Evolutionary conservation across 208 protist genomes (phyloP), one percentile per base, ranked within the genome.

Genomic region (Acanthamoeba sp.): DNA sequence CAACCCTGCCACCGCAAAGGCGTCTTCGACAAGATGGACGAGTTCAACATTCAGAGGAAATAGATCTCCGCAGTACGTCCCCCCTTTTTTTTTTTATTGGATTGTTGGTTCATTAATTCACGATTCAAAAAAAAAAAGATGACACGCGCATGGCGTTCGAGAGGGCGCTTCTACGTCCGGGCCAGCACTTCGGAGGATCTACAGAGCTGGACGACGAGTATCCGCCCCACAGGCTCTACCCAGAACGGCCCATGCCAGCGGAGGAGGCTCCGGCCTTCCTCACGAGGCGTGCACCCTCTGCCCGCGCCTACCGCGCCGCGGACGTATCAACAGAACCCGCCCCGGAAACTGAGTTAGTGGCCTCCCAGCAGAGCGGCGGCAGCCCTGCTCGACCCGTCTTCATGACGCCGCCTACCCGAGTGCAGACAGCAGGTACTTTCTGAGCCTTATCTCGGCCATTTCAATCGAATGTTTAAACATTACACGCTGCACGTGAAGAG

Each of bases 21-120:
- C 27, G 24, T 9, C 27, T 88, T 22, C 16, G 78, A 34, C 45
- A 62, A 16, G 78, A 88, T 22, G 78, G 78, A 22, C 78, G 78
- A 3, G 78, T 88, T 16, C 78, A 88, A 34, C 78, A 88, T 59
- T 88, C 78, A 2, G 78, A 88, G 24, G 78, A 88, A 62, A 88
- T 88, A 20, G 78, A 88, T 27, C 78, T 88, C 29, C 78, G 78
- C 48, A 88, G 78, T 88, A 88, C 40, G n/a, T 40, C 0, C 14
- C 20, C 10, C 34, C 42, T 40, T 48, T 1, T 87, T 85, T 85
- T n/a, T 6, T 69, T 69, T 66, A 10, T 48, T 48, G 42, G 42
- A 3, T 66, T 34, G 4, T 66, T 3, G 4, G 9, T 24, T 71
- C 18, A 71, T 34, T 18, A 34, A 71, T 71, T 34, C 3, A 69